Evolutionary conservation across 106 monocot genomes (phyloP).

Genomic region (Acorus calamus): DNA sequence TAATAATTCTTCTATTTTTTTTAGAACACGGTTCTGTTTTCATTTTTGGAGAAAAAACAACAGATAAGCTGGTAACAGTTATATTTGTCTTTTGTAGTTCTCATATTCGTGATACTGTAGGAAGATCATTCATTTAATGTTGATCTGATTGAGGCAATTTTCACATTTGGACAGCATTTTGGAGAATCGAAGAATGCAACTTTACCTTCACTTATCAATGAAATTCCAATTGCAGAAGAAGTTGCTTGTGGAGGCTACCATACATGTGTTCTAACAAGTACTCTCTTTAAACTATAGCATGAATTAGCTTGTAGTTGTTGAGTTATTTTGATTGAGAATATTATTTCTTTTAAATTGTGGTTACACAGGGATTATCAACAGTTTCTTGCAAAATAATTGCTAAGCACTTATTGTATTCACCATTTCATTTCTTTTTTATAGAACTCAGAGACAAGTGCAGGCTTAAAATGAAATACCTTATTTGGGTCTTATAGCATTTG

Average conservation of each 20-base stretch:
- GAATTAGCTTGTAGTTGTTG: no score
- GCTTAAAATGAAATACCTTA: no score
- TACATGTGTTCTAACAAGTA: conserved; percentile 86
- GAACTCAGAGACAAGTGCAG: no score
- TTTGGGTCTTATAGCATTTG: no score
- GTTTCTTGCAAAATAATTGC: no score
- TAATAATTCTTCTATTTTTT: conserved; percentile 4
- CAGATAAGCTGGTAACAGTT: conserved; percentile 40
- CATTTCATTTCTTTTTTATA: no score
- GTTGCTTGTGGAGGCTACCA: conserved; percentile 99
- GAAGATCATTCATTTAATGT: background rate
- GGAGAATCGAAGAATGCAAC: conserved; percentile 43
- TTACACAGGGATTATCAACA: no score
- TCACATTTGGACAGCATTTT: conserved; percentile 44
- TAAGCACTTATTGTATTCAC: no score
- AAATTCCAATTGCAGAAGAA: conserved; percentile 62
- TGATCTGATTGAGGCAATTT: conserved; percentile 3
- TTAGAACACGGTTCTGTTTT: conserved; percentile 69
- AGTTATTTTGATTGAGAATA: no score
- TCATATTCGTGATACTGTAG: no score
- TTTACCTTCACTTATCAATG: conserved; percentile 34
- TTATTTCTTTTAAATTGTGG: no score
- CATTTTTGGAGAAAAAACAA: conserved; percentile 72
- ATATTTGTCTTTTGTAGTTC: no score
- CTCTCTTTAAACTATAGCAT: background rate